Evolutionary conservation across 345 rosid genomes (phyloP), one percentile per base, ranked within the genome.

Genomic region (Brassica carinata): DNA sequence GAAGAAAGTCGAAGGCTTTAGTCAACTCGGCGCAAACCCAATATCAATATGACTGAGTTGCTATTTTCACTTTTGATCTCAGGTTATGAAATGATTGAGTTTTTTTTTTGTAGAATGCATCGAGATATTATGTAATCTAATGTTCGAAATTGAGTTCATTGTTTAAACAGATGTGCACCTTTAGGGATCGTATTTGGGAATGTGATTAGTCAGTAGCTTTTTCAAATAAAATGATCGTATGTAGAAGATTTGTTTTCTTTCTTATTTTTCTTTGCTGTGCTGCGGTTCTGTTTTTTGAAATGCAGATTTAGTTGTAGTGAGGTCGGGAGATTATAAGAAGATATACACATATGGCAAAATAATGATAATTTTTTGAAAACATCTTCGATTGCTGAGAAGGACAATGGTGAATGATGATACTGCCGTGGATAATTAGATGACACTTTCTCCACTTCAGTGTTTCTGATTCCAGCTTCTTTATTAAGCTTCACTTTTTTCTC

Each of bases 21-120:
- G 45, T 73, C 31, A 73, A 86, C 63, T 81, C 83, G 31, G 92
- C 95, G 8, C 91, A 87, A 69, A 58, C 89, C 19, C 93, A 84
- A 27, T 27, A 27, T 2, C 29, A 27, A 27, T 27, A 27, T 27
- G 29, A 27, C 29, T 27, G 29, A 27, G 29, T 43, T 43, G 51
- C 51, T 13, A 43, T 43, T 43, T 9, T 43, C 14, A 43, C n/a
- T 43, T 43, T 43, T 43, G 5, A 43, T 43, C 51, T 43, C 51
- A 43, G 13, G 51, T 43, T 43, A 43, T 43, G 14, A 13, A 43
- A 43, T 43, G 13, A 43, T 10, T 43, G 14, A 10, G 51, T 43
- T 43, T 10, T 43, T 10, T 10, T 43, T 43, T 10, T 0, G 51
- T 10, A 43, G 51, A 43, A 43, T 43, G 53, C 13, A 40, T 8